Conservation (phyloP, 805 yeast species). For the Candida ipomoeae region DNA sequence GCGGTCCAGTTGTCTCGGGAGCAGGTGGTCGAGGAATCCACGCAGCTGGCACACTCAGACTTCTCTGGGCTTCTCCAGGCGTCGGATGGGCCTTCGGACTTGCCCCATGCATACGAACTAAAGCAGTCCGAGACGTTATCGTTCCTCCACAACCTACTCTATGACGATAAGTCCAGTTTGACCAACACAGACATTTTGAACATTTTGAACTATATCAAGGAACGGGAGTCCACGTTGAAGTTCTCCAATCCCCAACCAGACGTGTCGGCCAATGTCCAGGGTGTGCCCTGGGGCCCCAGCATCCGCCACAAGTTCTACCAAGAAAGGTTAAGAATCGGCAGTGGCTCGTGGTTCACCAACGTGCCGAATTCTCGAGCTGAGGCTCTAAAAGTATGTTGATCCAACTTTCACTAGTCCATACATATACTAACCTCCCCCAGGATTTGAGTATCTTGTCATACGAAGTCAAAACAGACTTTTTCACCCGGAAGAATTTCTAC, state of each 20-base stretch:
- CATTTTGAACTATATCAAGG: constrained; percentile 33
- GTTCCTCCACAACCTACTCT: constrained; percentile 36
- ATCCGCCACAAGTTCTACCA: constrained; percentile 27
- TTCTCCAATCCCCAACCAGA: constrained; percentile 17
- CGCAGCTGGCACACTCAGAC: constrained; percentile 1
- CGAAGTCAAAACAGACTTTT: constrained; percentile 32
- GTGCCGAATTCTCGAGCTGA: constrained; percentile 30
- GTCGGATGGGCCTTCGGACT: constrained; percentile 5
- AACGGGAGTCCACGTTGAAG: constrained; percentile 33
- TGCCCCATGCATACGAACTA: constrained; percentile 33
- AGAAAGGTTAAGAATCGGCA: constrained; percentile 34
- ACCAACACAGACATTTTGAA: constrained; percentile 34
- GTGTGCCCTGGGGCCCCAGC: constrained; percentile 34
- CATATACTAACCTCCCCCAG: constrained; percentile 27
- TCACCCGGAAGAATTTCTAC: constrained; percentile 36
- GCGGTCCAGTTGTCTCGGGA: constrained; percentile 16
- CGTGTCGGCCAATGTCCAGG: constrained; percentile 29
- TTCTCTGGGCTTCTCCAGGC: constrained; percentile 4
- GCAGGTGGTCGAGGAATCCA: constrained; percentile 9
- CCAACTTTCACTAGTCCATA: neutral
- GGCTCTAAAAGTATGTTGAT: constrained; percentile 32
- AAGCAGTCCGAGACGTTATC: constrained; percentile 40
- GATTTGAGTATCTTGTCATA: constrained; percentile 16
- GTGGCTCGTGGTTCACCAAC: constrained; percentile 36
- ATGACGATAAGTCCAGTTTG: constrained; percentile 32